phyloP scores from a whole-genome alignment of 331 rosid species.

The Malus hybrid region DNA sequence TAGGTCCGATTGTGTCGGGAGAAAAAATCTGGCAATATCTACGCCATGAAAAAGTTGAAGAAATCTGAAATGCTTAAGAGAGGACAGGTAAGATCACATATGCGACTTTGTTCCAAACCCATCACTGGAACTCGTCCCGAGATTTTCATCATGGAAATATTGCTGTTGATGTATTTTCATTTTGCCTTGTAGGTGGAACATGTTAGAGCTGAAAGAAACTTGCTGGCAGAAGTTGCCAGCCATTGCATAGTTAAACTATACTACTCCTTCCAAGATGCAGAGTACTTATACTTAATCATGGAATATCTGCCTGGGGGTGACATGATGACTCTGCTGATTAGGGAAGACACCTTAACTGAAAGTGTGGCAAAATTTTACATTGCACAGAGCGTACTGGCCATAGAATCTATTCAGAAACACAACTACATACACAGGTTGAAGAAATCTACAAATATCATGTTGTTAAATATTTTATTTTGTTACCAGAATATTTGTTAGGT shows the following conservation, averaged over 20 bases:
- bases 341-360: slow-evolving; percentile 93
- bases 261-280: slow-evolving; percentile 97
- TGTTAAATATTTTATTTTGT: slow-evolving; percentile 4
- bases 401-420: slow-evolving; percentile 95
- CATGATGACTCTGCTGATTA: slow-evolving; percentile 92
- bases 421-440: slow-evolving; percentile 91
- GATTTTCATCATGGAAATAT: background rate
- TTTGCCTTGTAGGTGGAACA: slow-evolving; percentile 71
- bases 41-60: slow-evolving; percentile 98
- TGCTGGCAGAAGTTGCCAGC: slow-evolving; percentile 97
- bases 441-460: slow-evolving; percentile 3
- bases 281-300: slow-evolving; percentile 88
- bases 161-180: background rate
- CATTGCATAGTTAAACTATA: slow-evolving; percentile 98
- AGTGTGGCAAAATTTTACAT: slow-evolving; percentile 83
- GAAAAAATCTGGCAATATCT: slow-evolving; percentile 96
- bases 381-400: slow-evolving; percentile 96
- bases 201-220: slow-evolving; percentile 96
- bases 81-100: slow-evolving; percentile 73
- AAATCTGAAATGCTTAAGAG: slow-evolving; percentile 97
- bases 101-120: slow-evolving; percentile 7
- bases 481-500: slow-evolving; percentile 6
- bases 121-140: slow-evolving; percentile 5
- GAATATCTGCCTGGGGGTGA: slow-evolving; percentile 99
- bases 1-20: slow-evolving; percentile 98